These are phyloP conservation scores for Jaenimonas drosophilae DNA, from an alignment of 208 protist species.

Conservation along the genomic window DNA sequence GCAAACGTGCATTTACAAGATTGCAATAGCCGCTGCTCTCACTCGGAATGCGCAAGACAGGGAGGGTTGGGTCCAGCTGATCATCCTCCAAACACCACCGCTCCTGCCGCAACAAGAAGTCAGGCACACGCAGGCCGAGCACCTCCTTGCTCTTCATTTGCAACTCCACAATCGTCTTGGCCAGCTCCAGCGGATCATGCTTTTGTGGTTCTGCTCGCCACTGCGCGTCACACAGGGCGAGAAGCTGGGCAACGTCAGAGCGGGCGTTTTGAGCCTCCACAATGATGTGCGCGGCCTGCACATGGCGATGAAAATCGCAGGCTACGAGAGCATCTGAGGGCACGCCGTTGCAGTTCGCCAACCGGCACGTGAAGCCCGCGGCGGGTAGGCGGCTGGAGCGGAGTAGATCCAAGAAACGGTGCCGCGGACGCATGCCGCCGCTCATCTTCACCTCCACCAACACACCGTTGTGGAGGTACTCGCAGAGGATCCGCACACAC, in stretches of 20 bases:
- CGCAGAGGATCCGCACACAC: conserved; percentile 32
- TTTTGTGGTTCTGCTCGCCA: conserved; percentile 28
- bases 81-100: conserved; percentile 53
- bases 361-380: conserved; percentile 13
- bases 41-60: conserved; percentile 7
- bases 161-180: conserved; percentile 50
- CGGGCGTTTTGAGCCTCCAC: conserved; percentile 72
- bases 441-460: conserved; percentile 19
- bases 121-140: conserved; percentile 69
- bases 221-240: conserved; percentile 41
- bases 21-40: no score
- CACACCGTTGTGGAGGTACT: conserved; percentile 19
- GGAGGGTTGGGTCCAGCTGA: conserved; percentile 54
- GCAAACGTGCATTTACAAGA: conserved; percentile 50
- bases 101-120: conserved; percentile 59
- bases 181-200: conserved; percentile 32
- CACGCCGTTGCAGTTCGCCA: conserved; percentile 29
- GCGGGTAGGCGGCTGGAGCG: background rate
- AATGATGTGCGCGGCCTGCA: conserved; percentile 58
- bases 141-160: conserved; percentile 75
- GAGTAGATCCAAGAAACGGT: no score
- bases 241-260: conserved; percentile 44
- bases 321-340: conserved; percentile 63
- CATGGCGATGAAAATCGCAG: conserved; percentile 71
- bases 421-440: background rate